Conservation (phyloP, 108 stramenopile species). For the Skeletonema tropicum region DNA sequence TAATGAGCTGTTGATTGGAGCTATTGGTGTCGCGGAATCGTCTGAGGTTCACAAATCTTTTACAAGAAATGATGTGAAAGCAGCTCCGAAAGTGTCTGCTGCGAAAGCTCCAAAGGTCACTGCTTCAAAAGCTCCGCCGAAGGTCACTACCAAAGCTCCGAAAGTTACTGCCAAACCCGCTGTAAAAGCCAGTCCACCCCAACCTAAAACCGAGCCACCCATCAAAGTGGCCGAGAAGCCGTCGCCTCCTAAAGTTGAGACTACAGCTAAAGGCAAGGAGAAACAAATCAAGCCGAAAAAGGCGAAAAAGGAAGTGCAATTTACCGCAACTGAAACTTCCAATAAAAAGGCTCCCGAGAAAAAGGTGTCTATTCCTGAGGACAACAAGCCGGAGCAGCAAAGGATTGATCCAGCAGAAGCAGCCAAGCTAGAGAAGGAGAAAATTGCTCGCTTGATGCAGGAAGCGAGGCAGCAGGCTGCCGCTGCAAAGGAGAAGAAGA, state of each 20-base stretch:
- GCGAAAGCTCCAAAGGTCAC: neutral
- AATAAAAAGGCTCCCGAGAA: constrained; percentile 1
- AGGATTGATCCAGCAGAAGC: constrained; percentile 7
- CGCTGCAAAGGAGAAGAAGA: constrained; percentile 26
- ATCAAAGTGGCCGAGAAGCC: neutral
- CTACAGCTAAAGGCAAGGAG: neutral
- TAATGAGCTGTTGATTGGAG: constrained; percentile 6
- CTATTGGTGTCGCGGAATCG: constrained; percentile 14
- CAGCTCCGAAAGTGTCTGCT: neutral
- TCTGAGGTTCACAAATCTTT: constrained; percentile 9
- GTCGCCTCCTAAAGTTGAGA: neutral
- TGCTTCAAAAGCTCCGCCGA: neutral
- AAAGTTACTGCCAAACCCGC: neutral
- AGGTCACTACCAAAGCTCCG: neutral
- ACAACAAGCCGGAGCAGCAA: neutral
- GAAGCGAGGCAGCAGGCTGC: constrained; percentile 25
- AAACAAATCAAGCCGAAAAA: neutral
- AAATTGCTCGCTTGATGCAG: constrained; percentile 19
- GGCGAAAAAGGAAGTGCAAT: constrained; percentile 9
- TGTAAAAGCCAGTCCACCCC: neutral
- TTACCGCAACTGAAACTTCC: neutral
- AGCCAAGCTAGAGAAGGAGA: constrained; percentile 18
- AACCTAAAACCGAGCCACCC: neutral
- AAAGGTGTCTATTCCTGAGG: neutral
- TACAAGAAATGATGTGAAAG: neutral